Evolutionary conservation across 805 yeast genomes (phyloP).

Genomic region (Ogataea sp.): DNA sequence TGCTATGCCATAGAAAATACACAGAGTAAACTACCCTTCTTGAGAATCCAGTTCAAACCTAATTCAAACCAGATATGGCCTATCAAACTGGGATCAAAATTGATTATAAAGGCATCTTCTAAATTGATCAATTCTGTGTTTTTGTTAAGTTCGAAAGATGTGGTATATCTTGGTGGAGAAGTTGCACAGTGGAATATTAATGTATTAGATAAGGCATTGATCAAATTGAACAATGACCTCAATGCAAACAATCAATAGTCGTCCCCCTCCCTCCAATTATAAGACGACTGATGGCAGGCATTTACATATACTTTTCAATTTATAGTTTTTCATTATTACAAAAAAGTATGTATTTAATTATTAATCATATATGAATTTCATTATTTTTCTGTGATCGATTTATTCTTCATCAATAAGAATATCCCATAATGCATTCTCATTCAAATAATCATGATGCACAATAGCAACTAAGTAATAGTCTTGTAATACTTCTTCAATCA

Average conservation of each 20-base stretch:
- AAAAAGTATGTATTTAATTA: not conserved
- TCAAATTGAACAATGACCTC: slow-evolving; percentile 26
- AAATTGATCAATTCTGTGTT: slow-evolving; percentile 38
- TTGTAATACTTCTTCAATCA: slow-evolving; percentile 54
- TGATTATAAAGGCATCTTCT: slow-evolving; percentile 43
- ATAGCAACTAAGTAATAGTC: slow-evolving; percentile 74
- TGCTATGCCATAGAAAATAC: slow-evolving; percentile 53
- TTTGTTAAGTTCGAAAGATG: slow-evolving; percentile 21
- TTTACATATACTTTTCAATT: too few species aligned
- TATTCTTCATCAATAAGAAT: slow-evolving; percentile 29
- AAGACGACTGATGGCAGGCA: too few species aligned
- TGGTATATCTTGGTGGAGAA: slow-evolving; percentile 22
- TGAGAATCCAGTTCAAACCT: slow-evolving; percentile 18
- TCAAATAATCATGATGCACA: slow-evolving; percentile 75
- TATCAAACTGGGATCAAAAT: slow-evolving; percentile 48
- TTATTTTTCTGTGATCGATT: not conserved
- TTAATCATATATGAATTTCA: not conserved
- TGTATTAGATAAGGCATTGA: slow-evolving; percentile 27
- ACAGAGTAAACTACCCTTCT: slow-evolving; percentile 34
- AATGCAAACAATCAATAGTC: slow-evolving; percentile 8
- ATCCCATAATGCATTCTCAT: slow-evolving; percentile 74
- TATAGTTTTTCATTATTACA: too few species aligned
- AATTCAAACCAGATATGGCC: slow-evolving; percentile 20
- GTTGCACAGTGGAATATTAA: slow-evolving; percentile 17
- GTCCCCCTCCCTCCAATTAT: too few species aligned